Evolutionary conservation across 257 asterid species (phyloP), one percentile per base, ranked within the genome.

Genomic region (Nicotiana tabacum): DNA sequence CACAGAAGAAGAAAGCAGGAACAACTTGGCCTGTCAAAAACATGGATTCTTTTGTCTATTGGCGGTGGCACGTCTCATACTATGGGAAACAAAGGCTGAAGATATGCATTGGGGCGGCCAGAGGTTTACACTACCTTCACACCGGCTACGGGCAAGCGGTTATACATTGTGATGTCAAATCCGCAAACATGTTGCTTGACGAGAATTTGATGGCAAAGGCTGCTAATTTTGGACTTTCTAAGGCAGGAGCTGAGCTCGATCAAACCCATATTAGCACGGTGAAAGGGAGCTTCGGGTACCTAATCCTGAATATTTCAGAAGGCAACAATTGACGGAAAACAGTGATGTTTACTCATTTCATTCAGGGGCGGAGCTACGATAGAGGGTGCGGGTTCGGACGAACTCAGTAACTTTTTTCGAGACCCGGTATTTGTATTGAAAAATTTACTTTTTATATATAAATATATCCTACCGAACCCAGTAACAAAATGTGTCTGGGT

Each of bases 81-180:
- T 35, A 69, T 69, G 77, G 77, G 77, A 69, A 69, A 56, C 21
- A 86, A 84, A 85, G 93, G n/a, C 89, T 91, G 11, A 90, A 91
- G 86, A 90, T 91, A 61, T 90, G 93, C 84, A 91, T 91, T 35
- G 93, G 92, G 37, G 81, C 93, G 2, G 95, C 95, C 5, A 83
- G 92, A 80, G 95, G 93, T 21, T 46, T 90, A 15, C 93, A 91
- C 81, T 91, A 91, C 80, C 93, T 91, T 46, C 95, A 91, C 83
- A 91, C 92, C 0, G 89, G 95, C 16, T 62, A 85, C 6, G 87
- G 89, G 29, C 84, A 88, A 82, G 88, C 89, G 2, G 90, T 91
- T 53, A 91, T 91, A 60, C 93, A 91, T 56, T 89, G 93, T 43
- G 95, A 91, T 72, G 93, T 90, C 67, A 91, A 91, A 83, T 88